Evolutionary conservation across 2,329 filamentous ascomycete species (phyloP), one percentile per base, ranked within the genome.

Genomic region (Apiospora sp.): DNA sequence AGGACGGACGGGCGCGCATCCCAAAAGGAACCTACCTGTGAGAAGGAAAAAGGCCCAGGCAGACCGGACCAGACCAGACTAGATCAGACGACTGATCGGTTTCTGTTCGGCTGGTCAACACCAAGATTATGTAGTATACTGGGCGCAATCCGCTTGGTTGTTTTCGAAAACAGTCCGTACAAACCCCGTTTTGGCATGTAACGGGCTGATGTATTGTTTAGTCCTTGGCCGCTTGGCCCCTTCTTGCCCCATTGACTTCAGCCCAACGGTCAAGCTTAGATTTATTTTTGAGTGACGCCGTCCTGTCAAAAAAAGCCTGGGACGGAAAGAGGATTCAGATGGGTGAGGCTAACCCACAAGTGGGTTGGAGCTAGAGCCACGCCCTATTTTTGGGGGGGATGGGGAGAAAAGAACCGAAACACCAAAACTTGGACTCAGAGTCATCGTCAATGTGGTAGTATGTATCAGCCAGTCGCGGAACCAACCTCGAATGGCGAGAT

Each of bases 241-340:
- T 34, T n/a, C 30, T 64, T 41, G 58, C 58, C 58, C 58, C 58
- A 41, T 64, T 64, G 58, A 64, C 58, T 41, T 64, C 58, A 64
- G 58, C 58, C 58, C 58, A 64, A 64, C 58, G 34, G 58, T 41
- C 58, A 64, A 64, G 58, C 58, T 64, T 19, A 24, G 58, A 22
- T 41, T 41, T 13, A 24, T 64, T 64, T 37, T 41, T n/a, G 34
- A 64, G 54, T 30, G 30, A 37, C 58, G 34, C 41, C 58, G 58
- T 64, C 58, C 58, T 64, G 58, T 64, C 58, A 37, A 41, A 64
- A 37, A 14, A 6, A 64, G 22, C 58, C 58, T 64, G 58, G 58
- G 34, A 64, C 58, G 58, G 58, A 64, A 64, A 41, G 58, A 64
- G 30, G 58, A 64, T 64, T 64, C 58, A 14, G 58, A 64, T 19